Conservation (phyloP, 805 yeast genomes). For the Kodamaea laetipori region DNA sequence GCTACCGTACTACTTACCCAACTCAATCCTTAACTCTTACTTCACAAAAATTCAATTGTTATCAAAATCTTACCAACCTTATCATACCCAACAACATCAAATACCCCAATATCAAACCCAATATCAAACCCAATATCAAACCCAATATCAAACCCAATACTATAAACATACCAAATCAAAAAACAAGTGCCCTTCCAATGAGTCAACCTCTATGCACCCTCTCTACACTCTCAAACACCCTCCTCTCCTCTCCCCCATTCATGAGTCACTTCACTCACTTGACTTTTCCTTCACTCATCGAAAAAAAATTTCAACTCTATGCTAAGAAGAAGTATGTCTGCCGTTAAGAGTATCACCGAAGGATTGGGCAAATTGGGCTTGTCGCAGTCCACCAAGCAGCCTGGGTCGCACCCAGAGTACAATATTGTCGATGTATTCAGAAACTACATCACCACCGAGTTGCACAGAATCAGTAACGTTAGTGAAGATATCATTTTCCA, state of each 20-base stretch:
- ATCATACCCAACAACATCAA: no score
- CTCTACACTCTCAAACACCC: neutral
- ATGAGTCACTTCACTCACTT: neutral
- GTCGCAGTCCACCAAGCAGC: slow-evolving; percentile 42
- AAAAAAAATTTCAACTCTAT: slow-evolving; percentile 7
- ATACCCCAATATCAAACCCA: no score
- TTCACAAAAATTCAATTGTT: no score
- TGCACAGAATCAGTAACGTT: slow-evolving; percentile 72
- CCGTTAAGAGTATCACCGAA: slow-evolving; percentile 28
- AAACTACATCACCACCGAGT: slow-evolving; percentile 81
- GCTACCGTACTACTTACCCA: no score
- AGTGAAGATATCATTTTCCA: slow-evolving; percentile 69
- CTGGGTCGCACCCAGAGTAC: slow-evolving; percentile 70
- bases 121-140: no score
- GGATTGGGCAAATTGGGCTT: slow-evolving; percentile 41
- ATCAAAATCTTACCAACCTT: no score
- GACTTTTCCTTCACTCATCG: slow-evolving; percentile 1
- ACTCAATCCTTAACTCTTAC: no score
- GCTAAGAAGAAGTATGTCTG: slow-evolving; percentile 11
- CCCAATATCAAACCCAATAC: no score
- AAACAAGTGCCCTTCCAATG: no score
- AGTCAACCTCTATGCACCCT: neutral
- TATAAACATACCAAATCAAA: no score
- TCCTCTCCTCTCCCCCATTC: neutral
- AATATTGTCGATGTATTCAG: slow-evolving; percentile 88